A percentile compares a stretch with the other conserved stretches of the same genome.
These are phyloP conservation scores for Aegilops speltoides DNA, from an alignment of 176 grass and related monocot species.

Conservation along the genomic window DNA sequence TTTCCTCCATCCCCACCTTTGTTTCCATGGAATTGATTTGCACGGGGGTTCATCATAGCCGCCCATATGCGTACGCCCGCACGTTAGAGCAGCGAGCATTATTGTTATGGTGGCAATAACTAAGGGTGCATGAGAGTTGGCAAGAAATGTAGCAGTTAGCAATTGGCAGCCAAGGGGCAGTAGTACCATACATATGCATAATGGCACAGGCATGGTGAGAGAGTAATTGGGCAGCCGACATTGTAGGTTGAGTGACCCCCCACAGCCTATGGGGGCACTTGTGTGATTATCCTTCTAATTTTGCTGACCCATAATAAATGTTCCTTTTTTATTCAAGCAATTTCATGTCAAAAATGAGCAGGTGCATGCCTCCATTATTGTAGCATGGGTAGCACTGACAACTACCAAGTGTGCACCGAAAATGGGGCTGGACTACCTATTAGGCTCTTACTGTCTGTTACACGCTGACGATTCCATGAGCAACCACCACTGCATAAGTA, in stretches of 20 bases:
- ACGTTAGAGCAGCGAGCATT: slow-evolving; percentile 11
- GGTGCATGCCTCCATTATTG: neutral
- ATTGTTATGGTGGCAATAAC: slow-evolving; percentile 38
- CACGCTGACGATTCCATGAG: neutral
- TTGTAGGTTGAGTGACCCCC: slow-evolving; percentile 39
- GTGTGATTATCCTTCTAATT: slow-evolving; percentile 42
- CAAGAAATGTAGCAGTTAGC: neutral
- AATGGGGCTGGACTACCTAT: neutral
- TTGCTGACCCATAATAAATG: slow-evolving; percentile 48
- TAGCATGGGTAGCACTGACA: neutral
- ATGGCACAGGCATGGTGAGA: neutral
- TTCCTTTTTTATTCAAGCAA: neutral
- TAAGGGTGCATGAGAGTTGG: slow-evolving; percentile 22
- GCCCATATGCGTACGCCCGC: neutral
- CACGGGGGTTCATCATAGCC: neutral
- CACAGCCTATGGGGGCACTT: slow-evolving; percentile 18
- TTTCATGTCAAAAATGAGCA: neutral
- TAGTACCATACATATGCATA: slow-evolving; percentile 17
- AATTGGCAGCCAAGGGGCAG: slow-evolving; percentile 8
- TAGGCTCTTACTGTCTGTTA: neutral
- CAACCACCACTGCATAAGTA: neutral
- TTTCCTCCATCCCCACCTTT: neutral
- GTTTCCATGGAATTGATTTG: slow-evolving; percentile 28
- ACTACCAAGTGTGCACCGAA: neutral
- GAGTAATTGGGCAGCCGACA: slow-evolving; percentile 48